Evolutionary conservation across 495 filamentous ascomycete genomes (phyloP), one percentile per base, ranked within the genome.

Genomic region (Chlorociboria aeruginascens): DNA sequence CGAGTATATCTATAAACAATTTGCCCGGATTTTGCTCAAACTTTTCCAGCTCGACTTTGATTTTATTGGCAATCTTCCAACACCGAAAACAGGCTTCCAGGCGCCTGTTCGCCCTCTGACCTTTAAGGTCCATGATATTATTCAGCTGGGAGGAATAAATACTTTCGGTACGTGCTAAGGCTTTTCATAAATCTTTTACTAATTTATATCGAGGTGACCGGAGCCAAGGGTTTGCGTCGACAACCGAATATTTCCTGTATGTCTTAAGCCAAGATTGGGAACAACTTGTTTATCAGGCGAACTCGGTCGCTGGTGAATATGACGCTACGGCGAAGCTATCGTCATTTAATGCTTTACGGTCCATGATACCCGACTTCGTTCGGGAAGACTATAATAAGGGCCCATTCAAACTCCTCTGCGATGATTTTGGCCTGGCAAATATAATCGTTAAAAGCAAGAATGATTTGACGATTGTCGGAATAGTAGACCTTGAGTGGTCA

Each of bases 401-500:
- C 11, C 43, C 43, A 7, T 65, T 67, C 32, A 52, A 67, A 41
- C 45, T 67, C 3, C 58, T 67, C 16, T 64, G 61, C 44, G 58
- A 67, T 40, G 61, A 65, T 45, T 49, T 65, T 29, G 55, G 64
- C 43, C 41, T 57, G 29, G 60, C 61, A n/a, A 67, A 67, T 39
- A 13, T 67, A 45, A 62, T 67, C 39, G 55, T 67, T n/a, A 46
- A 50, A 6, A 45, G 56, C 46, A 28, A 29, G 42, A 3, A 25
- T 11, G 56, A 32, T n/a, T 48, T 60, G 47, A 63, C 61, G 13
- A 47, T 67, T 40, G 51, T 64, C 36, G 61, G 59, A 31, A 51
- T 67, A 6, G 44, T 67, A 0, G 64, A 64, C 42, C 52, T 62
- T 1, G 64, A 66, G 45, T 67, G 58, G 60, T 54, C 53, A 20